Evolutionary conservation across 306 rosid species (phyloP), one percentile per base, ranked within the genome.

Genomic region (Quercus parvula): DNA sequence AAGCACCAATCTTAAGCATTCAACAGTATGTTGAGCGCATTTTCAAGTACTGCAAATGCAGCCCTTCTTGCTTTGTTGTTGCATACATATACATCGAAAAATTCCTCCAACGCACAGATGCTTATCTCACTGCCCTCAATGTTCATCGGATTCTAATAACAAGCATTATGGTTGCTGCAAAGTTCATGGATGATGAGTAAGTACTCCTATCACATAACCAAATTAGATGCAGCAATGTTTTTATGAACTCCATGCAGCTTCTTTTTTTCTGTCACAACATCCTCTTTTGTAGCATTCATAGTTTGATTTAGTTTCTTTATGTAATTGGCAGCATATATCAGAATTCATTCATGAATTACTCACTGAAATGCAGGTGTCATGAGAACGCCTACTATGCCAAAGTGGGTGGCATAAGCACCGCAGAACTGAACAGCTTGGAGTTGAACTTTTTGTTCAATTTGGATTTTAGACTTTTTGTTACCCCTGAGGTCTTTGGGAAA

Each of bases 11-110:
- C 73, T n/a, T 88, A 87, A 83, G 87, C 79, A 56, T 88, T 15
- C 81, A 75, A 61, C 81, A 78, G n/a, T 92, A 92, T 56, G 30
- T 85, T 35, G 88, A 90, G 59, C 88, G 94, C 30, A 90, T 92
- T 22, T 82, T 78, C 76, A 88, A 82, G 91, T 89, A 92, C 81
- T 20, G 80, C 3, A 63, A 56, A 17, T 92, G 97, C 83, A 90
- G 90, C 75, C 70, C 90, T 46, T 86, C 86, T 56, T 92, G 94
- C 79, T 85, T 86, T 71, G 86, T 92, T 55, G 81, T 80, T 44
- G 94, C 94, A 27, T 87, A 92, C 41, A 91, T 92, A 51, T 90
- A 92, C 87, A 57, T 90, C 22, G 91, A 92, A 61, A 90, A 91
- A 74, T 90, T 69, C 67, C 44, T 88, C 63, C 87, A 77, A 10